phyloP scores from a whole-genome alignment of 257 asterid species.

The Galeopsis tetrahit region DNA sequence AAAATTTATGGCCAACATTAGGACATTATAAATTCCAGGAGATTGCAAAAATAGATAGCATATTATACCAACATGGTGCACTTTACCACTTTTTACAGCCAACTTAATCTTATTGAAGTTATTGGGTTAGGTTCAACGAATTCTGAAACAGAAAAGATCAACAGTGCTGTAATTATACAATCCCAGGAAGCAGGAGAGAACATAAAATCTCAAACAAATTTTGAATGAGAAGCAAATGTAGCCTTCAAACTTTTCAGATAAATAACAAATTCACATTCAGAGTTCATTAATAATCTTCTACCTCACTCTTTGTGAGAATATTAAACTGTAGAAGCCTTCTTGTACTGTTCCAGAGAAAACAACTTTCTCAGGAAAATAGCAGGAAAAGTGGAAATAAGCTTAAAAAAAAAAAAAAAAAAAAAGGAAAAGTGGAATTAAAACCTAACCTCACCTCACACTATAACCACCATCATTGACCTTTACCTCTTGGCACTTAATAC shows the following conservation, averaged over 20 bases:
- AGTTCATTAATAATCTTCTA: conserved; percentile 14
- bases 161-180: not conserved
- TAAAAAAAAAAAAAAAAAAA: no score
- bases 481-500: conserved; percentile 18
- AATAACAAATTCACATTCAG: not conserved
- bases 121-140: not conserved
- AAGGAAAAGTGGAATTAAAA: not conserved
- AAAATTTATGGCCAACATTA: not conserved
- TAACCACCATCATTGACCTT: conserved; percentile 14
- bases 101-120: not conserved
- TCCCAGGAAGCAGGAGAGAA: not conserved
- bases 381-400: not conserved
- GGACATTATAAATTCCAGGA: conserved; percentile 7
- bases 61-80: not conserved
- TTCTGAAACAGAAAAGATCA: conserved; percentile 2
- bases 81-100: not conserved
- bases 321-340: not conserved
- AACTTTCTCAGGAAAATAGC: not conserved
- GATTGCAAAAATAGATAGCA: not conserved
- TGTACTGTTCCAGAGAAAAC: conserved; percentile 1
- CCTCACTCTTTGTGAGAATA: not conserved
- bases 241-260: not conserved
- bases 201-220: not conserved
- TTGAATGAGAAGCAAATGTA: conserved; percentile 22
- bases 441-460: not conserved